phyloP scores from a whole-genome alignment of 2,329 filamentous ascomycete genomes.

The Sarocladium brachiariae region DNA sequence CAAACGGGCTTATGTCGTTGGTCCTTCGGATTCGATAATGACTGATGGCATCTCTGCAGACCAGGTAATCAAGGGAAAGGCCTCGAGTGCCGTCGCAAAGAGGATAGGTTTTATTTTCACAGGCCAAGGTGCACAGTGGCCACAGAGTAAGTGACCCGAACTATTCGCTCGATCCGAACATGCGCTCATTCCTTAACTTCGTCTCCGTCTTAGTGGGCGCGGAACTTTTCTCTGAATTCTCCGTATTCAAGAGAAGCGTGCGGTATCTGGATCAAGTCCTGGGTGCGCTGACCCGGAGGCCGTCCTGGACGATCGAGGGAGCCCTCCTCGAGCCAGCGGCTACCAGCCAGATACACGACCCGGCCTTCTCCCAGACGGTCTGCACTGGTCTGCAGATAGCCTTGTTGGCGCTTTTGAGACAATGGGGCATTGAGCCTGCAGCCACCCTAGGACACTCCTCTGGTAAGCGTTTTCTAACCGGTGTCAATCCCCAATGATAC shows the following conservation, averaged over 20 bases:
- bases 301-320: neutral
- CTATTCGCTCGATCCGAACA: neutral
- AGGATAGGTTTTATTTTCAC: conserved; percentile 21
- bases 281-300: neutral
- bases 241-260: conserved; percentile 7
- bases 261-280: conserved; percentile 2
- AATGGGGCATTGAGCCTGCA: conserved; percentile 22
- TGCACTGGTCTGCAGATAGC: conserved; percentile 29
- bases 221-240: conserved; percentile 13
- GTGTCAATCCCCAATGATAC: neutral
- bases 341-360: conserved; percentile 4
- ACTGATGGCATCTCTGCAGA: neutral
- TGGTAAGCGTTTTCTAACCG: conserved; percentile 11
- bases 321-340: conserved; percentile 5
- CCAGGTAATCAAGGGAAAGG: neutral
- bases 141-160: neutral
- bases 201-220: conserved; percentile 14
- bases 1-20: neutral
- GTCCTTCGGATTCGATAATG: neutral
- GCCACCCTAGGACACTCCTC: conserved; percentile 32
- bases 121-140: conserved; percentile 28
- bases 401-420: conserved; percentile 25
- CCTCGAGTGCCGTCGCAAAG: neutral
- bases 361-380: conserved; percentile 21
- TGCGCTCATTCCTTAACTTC: neutral